Base-by-base conservation (phyloP, 805 yeast species). In the Cyberlindnera veronae region DNA sequence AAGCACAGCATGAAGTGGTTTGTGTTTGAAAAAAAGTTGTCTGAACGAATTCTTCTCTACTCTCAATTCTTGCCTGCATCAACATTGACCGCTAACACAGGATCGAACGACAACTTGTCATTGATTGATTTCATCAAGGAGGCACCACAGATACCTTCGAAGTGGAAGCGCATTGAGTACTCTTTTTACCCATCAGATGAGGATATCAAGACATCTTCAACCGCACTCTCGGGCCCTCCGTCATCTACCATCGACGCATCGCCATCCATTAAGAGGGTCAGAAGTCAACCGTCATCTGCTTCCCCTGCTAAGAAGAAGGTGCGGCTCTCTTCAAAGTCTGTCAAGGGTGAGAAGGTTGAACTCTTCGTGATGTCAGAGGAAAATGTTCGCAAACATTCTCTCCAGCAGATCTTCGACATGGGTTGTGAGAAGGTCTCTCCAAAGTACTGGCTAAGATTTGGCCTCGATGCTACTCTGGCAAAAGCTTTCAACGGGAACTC, bases 401-500 rank as follows among this genome's bases (percentile, higher is more conserved):
- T 76, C 18, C 81, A 79, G 46, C 84, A 84, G 53, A 70, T 84
- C 15, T 79, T 69, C 52, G 85, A 81, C 39, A 75, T 69, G 42
- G 89, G 84, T 4, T 55, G 66, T 46, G 73, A 67, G 27, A 61
- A 61, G 10, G 59, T 84, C 15, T 95, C 96, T 3, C 56, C 70
- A 24, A 79, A 79, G n/a, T 68, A 63, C 27, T 78, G 85, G 79
- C 70, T 71, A 42, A 79, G 76, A 26, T 86, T 81, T 51, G 73
- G 81, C 1, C 60, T 81, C 28, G 74, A 72, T 32, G 81, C 83
- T 1, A 64, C 79, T 6, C 67, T 76, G 22, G 86, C 89, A 1
- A 88, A 87, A 60, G 78, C 95, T 0, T 88, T 85, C 66, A 76
- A 75, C 53, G 66, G 72, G 14, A 71, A 69, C 32, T 64, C 82